Percentiles rank a stretch among this genome's conserved stretches.
These are phyloP conservation scores for Paramecium bursaria DNA, from an alignment of 73 alveolate species.

Conservation along the genomic window DNA sequence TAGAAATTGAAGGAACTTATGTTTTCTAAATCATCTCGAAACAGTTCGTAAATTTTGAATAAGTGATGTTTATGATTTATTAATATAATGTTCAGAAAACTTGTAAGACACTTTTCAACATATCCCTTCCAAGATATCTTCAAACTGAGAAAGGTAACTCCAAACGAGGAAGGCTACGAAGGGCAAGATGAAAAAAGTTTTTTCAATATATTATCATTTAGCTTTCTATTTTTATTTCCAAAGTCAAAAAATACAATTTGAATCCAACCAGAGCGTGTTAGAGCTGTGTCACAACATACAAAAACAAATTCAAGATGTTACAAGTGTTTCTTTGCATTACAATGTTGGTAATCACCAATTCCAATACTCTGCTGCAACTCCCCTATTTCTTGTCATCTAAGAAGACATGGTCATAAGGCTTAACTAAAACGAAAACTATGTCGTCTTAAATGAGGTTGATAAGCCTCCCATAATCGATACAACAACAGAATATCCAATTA, in stretches of 20 bases:
- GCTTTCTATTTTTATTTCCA: conserved; percentile 24
- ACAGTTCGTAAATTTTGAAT: not conserved
- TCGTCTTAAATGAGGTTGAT: conserved; percentile 50
- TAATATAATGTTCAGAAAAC: not conserved
- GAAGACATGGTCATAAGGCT: conserved; percentile 61
- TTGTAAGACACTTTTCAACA: not conserved
- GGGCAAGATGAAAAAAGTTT: not conserved
- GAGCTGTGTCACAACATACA: not conserved
- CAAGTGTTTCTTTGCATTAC: not conserved
- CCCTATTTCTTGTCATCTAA: conserved; percentile 18
- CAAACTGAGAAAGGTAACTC: not conserved
- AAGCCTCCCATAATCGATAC: conserved; percentile 57
- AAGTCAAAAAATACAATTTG: conserved; percentile 21
- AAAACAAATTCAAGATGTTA: conserved; percentile 22
- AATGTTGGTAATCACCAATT: conserved; percentile 3
- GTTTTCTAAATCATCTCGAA: not conserved
- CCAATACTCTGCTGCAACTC: conserved; percentile 64
- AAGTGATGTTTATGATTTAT: not conserved
- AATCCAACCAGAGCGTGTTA: conserved; percentile 2
- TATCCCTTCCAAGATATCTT: not conserved
- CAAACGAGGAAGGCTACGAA: not conserved
- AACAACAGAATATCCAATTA: conserved; percentile 45
- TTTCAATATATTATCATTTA: not conserved
- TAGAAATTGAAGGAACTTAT: not conserved
- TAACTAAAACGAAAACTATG: conserved; percentile 32